Percentiles rank a stretch among this genome's conserved stretches.
Evolutionary conservation across 805 yeast genomes (phyloP).

Genomic region (Yamadazyma nakazawae): DNA sequence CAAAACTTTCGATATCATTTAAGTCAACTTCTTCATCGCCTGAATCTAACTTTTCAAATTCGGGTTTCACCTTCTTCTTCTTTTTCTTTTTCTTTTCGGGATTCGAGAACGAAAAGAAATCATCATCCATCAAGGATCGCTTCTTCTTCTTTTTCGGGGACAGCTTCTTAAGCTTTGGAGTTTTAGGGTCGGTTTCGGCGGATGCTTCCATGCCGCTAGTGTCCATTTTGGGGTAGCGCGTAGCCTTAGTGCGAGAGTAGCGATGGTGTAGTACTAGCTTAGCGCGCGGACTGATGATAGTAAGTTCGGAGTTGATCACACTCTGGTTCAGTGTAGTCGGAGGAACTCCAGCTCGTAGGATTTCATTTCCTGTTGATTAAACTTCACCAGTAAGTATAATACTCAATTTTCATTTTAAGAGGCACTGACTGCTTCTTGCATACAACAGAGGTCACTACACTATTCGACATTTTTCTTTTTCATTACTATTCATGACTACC

Average conservation of each 20-base stretch:
- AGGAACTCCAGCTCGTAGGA: no score
- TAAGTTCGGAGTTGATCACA: no score
- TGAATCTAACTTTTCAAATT: background rate
- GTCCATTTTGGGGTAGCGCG: background rate
- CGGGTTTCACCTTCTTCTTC: constrained; percentile 10
- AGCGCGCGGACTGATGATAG: background rate
- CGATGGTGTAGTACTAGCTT: background rate
- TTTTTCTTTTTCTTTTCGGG: constrained; percentile 6
- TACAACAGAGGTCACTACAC: no score
- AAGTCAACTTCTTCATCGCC: background rate
- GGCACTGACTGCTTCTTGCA: no score
- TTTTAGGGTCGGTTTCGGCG: background rate
- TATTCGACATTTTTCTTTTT: background rate
- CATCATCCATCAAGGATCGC: constrained; percentile 20
- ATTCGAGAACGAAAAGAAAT: constrained; percentile 26
- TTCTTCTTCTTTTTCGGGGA: constrained; percentile 5
- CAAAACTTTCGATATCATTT: background rate
- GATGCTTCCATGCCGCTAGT: background rate
- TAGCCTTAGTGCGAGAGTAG: background rate
- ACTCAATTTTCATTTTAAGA: no score
- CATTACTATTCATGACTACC: background rate
- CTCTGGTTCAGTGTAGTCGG: no score
- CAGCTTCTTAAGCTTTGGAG: background rate
- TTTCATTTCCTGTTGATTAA: no score
- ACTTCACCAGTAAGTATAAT: no score